phyloP scores from a whole-genome alignment of 1,139 yeast genomes.

The Yamadazyma diospyri region DNA sequence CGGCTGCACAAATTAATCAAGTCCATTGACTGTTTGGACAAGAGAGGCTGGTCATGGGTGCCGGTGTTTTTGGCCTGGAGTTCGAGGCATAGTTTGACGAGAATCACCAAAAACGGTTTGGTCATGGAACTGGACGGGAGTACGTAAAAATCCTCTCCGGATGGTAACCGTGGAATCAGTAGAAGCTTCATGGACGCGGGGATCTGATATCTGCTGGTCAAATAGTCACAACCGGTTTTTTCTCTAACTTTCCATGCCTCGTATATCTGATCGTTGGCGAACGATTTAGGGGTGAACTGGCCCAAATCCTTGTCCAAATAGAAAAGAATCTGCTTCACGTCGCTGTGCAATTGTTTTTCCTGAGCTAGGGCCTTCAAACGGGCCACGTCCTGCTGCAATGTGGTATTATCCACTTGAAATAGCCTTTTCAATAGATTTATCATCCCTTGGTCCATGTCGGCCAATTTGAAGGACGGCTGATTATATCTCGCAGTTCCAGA shows the following conservation, averaged over 20 bases:
- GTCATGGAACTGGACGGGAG: conserved; percentile 38
- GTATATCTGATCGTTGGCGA: conserved; percentile 38
- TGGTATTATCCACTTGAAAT: conserved; percentile 37
- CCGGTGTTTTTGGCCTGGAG: conserved; percentile 13
- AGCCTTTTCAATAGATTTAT: conserved; percentile 35
- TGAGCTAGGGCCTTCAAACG: conserved; percentile 40
- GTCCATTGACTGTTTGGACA: conserved; percentile 38
- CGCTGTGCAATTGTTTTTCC: conserved; percentile 43
- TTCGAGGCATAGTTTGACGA: conserved; percentile 27
- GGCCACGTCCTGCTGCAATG: conserved; percentile 50
- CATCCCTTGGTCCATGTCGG: conserved; percentile 46
- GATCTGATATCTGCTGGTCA: conserved; percentile 39
- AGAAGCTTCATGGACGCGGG: conserved; percentile 31
- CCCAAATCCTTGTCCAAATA: conserved; percentile 42
- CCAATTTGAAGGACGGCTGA: conserved; percentile 45
- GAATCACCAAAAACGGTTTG: conserved; percentile 28
- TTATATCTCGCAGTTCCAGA: conserved; percentile 21
- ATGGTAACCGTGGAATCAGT: conserved; percentile 27
- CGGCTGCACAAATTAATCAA: conserved; percentile 45
- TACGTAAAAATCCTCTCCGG: conserved; percentile 35
- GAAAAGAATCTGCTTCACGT: conserved; percentile 37
- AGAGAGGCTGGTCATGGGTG: conserved; percentile 21
- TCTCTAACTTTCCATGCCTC: conserved; percentile 54
- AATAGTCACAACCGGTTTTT: conserved; percentile 29
- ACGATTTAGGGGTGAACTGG: conserved; percentile 37